Evolutionary conservation across 2,329 filamentous ascomycete genomes (phyloP).

Genomic region (Penicillium sumatraense): DNA sequence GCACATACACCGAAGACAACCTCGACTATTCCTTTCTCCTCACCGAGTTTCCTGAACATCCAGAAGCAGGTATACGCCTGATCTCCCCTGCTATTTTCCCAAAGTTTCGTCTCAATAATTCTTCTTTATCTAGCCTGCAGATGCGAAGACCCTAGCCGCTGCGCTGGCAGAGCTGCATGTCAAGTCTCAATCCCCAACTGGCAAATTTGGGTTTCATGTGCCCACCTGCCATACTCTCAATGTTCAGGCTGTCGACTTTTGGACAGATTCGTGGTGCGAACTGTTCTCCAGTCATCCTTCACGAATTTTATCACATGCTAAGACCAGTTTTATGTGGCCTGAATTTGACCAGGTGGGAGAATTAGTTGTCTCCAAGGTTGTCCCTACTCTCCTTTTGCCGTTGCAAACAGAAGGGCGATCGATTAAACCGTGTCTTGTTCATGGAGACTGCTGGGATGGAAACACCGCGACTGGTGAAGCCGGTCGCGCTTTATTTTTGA

Average conservation of each 20-base stretch:
- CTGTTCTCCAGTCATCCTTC: background rate
- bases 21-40: too few species aligned
- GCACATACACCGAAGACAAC: too few species aligned
- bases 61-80: too few species aligned
- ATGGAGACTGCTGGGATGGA: background rate
- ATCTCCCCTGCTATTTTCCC: too few species aligned
- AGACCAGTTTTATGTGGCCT: background rate
- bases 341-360: background rate
- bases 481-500: background rate
- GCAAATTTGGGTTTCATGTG: conserved; percentile 45
- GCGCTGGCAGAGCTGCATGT: conserved; percentile 28
- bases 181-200: conserved; percentile 32
- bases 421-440: background rate
- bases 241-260: conserved; percentile 17
- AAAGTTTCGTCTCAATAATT: too few species aligned
- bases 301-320: background rate
- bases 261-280: background rate
- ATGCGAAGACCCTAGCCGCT: too few species aligned
- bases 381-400: background rate
- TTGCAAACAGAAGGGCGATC: background rate
- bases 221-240: conserved; percentile 37
- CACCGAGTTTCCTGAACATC: too few species aligned
- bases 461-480: background rate
- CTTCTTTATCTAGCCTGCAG: too few species aligned
- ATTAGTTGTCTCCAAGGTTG: background rate